Conservation (phyloP, 108 stramenopile species). For the Cylindrotheca fusiformis region DNA sequence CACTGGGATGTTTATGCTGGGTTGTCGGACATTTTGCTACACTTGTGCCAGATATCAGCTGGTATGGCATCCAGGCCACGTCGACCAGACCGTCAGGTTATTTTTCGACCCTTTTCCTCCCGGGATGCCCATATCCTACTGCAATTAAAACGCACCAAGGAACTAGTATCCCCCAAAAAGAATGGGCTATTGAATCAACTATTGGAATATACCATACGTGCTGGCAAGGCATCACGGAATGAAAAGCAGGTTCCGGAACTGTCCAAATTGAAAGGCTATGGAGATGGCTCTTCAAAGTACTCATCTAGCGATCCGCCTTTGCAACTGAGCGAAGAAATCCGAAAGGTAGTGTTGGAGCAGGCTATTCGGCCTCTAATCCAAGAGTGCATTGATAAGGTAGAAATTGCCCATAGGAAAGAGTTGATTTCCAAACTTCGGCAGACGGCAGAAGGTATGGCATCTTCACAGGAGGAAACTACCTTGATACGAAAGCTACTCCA, state of each 20-base stretch:
- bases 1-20: slow-evolving; percentile 21
- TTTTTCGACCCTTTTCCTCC: slow-evolving; percentile 75
- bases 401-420: slow-evolving; percentile 20
- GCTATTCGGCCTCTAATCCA: slow-evolving; percentile 46
- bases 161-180: slow-evolving; percentile 22
- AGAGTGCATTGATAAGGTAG: slow-evolving; percentile 29
- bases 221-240: slow-evolving; percentile 74
- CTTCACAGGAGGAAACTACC: slow-evolving; percentile 14
- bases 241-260: slow-evolving; percentile 49
- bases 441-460: slow-evolving; percentile 2
- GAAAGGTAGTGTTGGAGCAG: slow-evolving; percentile 37
- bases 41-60: slow-evolving; percentile 51
- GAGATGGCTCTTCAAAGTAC: slow-evolving; percentile 48
- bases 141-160: slow-evolving; percentile 74
- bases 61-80: slow-evolving; percentile 64
- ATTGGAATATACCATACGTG: slow-evolving; percentile 59
- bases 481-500: slow-evolving; percentile 44
- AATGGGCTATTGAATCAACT: slow-evolving; percentile 16
- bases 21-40: slow-evolving; percentile 19
- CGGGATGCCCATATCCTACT: slow-evolving; percentile 80
- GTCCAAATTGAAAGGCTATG: slow-evolving; percentile 40
- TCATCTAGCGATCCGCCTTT: slow-evolving; percentile 20
- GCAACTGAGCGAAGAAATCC: slow-evolving; percentile 22
- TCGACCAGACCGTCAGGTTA: slow-evolving; percentile 60
- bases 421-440: slow-evolving; percentile 29